phyloP scores from a whole-genome alignment of 352 stramenopile genomes.

The Achlya hypogyna region DNA sequence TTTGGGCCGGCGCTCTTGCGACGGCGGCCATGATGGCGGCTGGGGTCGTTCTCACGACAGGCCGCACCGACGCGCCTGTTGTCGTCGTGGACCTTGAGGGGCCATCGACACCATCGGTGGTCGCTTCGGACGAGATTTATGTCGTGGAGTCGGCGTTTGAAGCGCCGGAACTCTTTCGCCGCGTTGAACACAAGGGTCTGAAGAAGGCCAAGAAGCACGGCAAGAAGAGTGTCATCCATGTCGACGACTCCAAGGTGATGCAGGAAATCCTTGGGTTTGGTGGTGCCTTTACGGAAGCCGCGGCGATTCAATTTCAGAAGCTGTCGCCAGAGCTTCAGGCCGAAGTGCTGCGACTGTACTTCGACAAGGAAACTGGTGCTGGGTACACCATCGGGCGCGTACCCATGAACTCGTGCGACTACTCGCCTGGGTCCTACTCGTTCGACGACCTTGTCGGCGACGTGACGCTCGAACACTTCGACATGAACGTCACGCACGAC shows the following conservation, averaged over 20 bases:
- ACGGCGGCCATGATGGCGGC: conserved; percentile 3
- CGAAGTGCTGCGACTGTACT: conserved; percentile 82
- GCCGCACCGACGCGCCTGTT: not conserved
- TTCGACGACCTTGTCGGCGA: conserved; percentile 78
- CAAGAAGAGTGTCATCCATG: conserved; percentile 26
- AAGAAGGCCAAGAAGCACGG: conserved; percentile 29
- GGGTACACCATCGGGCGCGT: conserved; percentile 85
- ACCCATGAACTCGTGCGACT: conserved; percentile 88
- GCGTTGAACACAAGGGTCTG: not conserved
- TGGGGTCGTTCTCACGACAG: conserved; percentile 2
- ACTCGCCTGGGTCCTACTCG: conserved; percentile 77
- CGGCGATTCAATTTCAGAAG: conserved; percentile 81
- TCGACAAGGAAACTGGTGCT: conserved; percentile 63
- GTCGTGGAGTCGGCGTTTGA: conserved; percentile 6
- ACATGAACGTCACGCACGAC: conserved; percentile 64
- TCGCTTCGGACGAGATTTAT: not conserved
- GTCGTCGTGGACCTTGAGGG: not conserved
- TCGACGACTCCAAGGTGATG: conserved; percentile 45
- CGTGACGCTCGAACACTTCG: conserved; percentile 63
- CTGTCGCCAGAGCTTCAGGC: conserved; percentile 69
- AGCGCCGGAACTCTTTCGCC: not conserved
- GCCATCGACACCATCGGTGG: not conserved
- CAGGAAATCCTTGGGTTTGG: conserved; percentile 87
- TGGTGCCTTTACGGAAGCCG: conserved; percentile 87
- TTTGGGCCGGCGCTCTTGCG: not conserved